Conservation (phyloP, 1,284 basidiomycete species). For the Amylostereum chailletii region DNA sequence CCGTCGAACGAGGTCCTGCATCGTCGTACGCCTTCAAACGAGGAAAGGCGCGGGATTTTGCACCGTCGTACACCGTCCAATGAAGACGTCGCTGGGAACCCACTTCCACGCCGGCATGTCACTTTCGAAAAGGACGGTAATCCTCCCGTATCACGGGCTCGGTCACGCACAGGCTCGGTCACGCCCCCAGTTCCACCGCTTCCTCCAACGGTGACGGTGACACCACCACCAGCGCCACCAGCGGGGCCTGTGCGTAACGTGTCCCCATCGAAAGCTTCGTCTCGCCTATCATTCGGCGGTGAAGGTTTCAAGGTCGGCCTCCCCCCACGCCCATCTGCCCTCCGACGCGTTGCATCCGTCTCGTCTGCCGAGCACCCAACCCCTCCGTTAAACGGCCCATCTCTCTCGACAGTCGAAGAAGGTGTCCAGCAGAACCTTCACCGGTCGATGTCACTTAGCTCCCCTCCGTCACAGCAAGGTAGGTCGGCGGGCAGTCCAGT, state of each 20-base stretch:
- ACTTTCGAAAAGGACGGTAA: background rate
- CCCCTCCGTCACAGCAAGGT: background rate
- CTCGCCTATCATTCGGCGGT: slow-evolving; percentile 12
- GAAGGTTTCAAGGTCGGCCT: slow-evolving; percentile 4
- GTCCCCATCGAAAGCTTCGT: slow-evolving; percentile 18
- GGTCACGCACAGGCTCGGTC: background rate
- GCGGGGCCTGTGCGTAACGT: slow-evolving; percentile 13
- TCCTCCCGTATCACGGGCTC: background rate
- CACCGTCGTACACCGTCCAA: background rate
- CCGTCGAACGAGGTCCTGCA: background rate
- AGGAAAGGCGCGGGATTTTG: no score
- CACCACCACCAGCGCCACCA: slow-evolving; percentile 4
- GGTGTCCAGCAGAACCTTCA: background rate
- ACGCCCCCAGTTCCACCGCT: background rate
- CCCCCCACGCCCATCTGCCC: background rate
- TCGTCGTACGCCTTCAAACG: no score
- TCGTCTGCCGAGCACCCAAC: background rate
- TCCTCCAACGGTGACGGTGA: slow-evolving; percentile 1
- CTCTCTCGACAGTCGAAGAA: background rate
- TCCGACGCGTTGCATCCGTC: background rate
- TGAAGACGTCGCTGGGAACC: background rate
- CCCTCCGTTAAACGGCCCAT: background rate
- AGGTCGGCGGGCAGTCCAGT: background rate
- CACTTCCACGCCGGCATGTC: background rate
- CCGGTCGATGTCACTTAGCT: background rate